Evolutionary conservation across 805 yeast genomes (phyloP), one percentile per base, ranked within the genome.

Genomic region (Candida adriatica): DNA sequence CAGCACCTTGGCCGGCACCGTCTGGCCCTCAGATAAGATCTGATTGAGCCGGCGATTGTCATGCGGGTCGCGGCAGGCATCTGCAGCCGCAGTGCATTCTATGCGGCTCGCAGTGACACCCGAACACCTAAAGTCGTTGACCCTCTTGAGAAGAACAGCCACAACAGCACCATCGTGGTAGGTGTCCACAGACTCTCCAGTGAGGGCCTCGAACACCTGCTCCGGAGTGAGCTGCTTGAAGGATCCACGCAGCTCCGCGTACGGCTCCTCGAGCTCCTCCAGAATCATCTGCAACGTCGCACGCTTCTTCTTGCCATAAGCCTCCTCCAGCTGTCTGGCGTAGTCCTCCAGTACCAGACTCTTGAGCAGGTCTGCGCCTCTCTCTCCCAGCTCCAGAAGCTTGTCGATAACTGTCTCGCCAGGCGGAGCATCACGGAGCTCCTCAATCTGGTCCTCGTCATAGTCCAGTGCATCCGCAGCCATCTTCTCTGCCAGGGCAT

Each of bases 391-490:
- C 53, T 76, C 69, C 37, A 86, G 67, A 52, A 81, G 79, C 39
- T 75, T 74, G 40, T 51, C 56, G 34, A 51, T 51, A 28, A 85
- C 80, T 3, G 86, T 83, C 27, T 88, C 88, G 29, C 88, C 92
- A 38, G 80, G 59, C 13, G 62, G 59, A 19, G 65, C 82, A 39
- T 77, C 80, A 51, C 85, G 88, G 28, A 79, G 56, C 35, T 80
- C 88, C 3, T 78, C 80, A 49, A 84, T 67, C 43, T 87, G 95
- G 56, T 90, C 97, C 49, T 94, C 98, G 48, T 87, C 96, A 42
- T 88, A 70, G 54, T 90, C 98, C 43, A 92, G 68, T 2, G 98
- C 97, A 64, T 92, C 98, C 2, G 95, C 92, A 6, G 96, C 97
- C 88, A 92, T 92, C 56, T 92, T 92, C 30, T 92, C 75, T 4